Evolutionary conservation across 192 early-diverging fungal species (phyloP), one percentile per base, ranked within the genome.

Genomic region (Diversispora epigaea): DNA sequence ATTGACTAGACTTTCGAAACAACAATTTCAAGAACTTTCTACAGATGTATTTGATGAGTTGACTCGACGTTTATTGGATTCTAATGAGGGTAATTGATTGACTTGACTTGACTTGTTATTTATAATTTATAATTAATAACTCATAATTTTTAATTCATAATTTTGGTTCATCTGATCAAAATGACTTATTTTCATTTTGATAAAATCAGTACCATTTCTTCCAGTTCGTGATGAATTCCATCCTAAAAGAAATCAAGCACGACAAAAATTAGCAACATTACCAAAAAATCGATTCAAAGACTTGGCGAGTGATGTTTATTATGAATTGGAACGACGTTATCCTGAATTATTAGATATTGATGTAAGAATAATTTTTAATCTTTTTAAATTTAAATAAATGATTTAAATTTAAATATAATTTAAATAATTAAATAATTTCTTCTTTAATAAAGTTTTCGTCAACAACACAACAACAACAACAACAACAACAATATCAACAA

Each of bases 31-130:
- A 76, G 97, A 98, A 79, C 87, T 99, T n/a, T 87, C 92, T 41
- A 95, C 92, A 3, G 95, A 99, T 82, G 96, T 99, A 9, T 96
- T 92, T 81, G 97, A 99, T 82, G 97, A 99, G 79, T 86, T 97
- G 79, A 88, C 86, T 50, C 82, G 96, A 62, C 71, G 96, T 19
- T 79, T 76, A 55, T 67, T 68, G 55, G 84, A 90, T 79, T 79
- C 80, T 10, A 80, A 77, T 65, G 84, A 89, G 69, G 86, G 91
- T 94, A 87, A 50, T 17, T 7, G 32, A 11, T 32, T 60, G 21
- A 73, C 15, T 44, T 61, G 12, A 15, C 7, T 60, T 9, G 10
- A 57, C 22, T 61, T 0, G 6, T 39, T 5, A 55, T n/a, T n/a
- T n/a, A n/a, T 15, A 10, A 3, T 9, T 6, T 12, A 7, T 55